phyloP scores from a whole-genome alignment of 2,329 filamentous ascomycete genomes.

The Leptosphaerulina australis region DNA sequence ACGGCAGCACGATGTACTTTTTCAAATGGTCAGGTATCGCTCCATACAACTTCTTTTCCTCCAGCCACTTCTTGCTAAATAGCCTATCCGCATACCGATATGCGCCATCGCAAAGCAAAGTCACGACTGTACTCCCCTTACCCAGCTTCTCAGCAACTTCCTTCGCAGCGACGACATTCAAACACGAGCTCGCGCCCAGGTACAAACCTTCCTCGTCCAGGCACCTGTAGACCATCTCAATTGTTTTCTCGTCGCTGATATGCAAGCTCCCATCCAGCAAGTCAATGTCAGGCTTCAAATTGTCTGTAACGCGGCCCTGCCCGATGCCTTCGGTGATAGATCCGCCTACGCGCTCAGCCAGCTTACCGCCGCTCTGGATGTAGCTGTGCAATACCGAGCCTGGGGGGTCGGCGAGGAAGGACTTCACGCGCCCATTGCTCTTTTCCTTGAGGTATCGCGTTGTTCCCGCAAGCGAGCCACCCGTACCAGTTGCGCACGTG shows the following conservation, averaged over 20 bases:
- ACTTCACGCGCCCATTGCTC: slow-evolving; percentile 78
- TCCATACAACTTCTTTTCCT: slow-evolving; percentile 79
- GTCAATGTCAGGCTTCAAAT: slow-evolving; percentile 82
- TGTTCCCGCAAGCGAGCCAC: slow-evolving; percentile 84
- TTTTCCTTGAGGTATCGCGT: slow-evolving; percentile 88
- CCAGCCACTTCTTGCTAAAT: slow-evolving; percentile 90
- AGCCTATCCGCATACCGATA: slow-evolving; percentile 94
- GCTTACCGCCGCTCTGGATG: slow-evolving; percentile 80
- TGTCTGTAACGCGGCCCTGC: slow-evolving; percentile 95
- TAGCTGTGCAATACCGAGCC: slow-evolving; percentile 93
- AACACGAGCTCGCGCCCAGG: slow-evolving; percentile 86
- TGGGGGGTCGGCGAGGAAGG: slow-evolving; percentile 90
- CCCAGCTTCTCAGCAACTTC: slow-evolving; percentile 92
- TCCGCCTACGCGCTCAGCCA: slow-evolving; percentile 79
- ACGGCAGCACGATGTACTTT: slow-evolving; percentile 94
- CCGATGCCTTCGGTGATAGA: slow-evolving; percentile 98
- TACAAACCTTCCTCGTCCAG: slow-evolving; percentile 96
- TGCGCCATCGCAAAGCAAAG: slow-evolving; percentile 93
- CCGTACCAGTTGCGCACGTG: slow-evolving; percentile 92
- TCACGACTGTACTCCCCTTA: slow-evolving; percentile 88
- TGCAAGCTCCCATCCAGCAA: slow-evolving; percentile 83
- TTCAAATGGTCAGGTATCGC: slow-evolving; percentile 84
- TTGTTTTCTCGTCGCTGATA: slow-evolving; percentile 90
- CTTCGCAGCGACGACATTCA: slow-evolving; percentile 95
- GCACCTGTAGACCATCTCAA: slow-evolving; percentile 97